Conservation (phyloP, 2,329 filamentous ascomycete genomes). For the Trichoderma aggressivum region DNA sequence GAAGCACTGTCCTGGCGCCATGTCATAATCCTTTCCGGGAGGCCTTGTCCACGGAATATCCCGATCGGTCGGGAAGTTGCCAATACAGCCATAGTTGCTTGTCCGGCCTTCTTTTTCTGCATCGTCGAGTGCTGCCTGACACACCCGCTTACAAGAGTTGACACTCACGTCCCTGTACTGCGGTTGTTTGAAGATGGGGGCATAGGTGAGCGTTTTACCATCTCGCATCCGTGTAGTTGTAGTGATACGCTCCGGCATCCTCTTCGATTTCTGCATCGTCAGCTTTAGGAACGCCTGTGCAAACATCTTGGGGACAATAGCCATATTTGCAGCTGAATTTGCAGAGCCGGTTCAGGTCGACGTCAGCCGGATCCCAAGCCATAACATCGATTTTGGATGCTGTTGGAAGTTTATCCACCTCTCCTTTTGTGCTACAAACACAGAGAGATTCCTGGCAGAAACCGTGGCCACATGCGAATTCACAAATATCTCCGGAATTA, state of each 20-base stretch:
- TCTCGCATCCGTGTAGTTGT: not conserved
- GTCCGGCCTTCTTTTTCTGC: not conserved
- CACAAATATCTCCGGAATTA: not conserved
- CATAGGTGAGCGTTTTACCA: not conserved
- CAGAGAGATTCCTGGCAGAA: not conserved
- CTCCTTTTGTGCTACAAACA: not conserved
- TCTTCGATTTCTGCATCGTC: not conserved
- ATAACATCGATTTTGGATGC: not conserved
- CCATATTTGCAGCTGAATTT: not conserved
- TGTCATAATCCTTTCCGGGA: not conserved
- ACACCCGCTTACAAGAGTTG: not conserved
- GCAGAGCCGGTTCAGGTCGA: not conserved
- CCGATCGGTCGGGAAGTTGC: not conserved
- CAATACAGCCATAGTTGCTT: not conserved
- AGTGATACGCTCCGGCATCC: not conserved
- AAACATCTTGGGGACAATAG: not conserved
- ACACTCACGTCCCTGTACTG: not conserved
- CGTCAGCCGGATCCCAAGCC: not conserved
- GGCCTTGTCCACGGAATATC: not conserved
- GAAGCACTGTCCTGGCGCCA: not conserved
- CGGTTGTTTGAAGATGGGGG: not conserved
- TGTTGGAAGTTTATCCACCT: not conserved
- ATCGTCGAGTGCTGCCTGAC: not conserved
- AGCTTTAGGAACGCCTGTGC: not conserved
- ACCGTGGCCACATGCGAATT: not conserved